Percentiles rank a stretch among this genome's conserved stretches.
These are phyloP conservation scores for Aspergillus coremiiformis DNA, from an alignment of 495 filamentous ascomycete species.

Conservation along the genomic window DNA sequence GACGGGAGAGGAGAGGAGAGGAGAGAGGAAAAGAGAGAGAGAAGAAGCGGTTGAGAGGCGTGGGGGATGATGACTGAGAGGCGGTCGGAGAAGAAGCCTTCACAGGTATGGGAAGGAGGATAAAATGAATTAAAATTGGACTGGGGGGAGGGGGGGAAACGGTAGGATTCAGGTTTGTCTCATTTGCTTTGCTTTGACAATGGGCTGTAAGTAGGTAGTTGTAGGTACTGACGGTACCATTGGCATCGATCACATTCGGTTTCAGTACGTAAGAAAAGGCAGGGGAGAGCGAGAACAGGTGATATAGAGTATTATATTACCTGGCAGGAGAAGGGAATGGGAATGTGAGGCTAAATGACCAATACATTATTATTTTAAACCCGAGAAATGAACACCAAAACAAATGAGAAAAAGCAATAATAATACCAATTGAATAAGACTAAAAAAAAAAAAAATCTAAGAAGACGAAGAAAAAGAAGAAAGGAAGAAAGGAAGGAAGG, in stretches of 20 bases:
- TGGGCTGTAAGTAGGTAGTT: no score
- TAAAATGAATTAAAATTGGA: not conserved
- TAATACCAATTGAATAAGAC: not conserved
- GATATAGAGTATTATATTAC: not conserved
- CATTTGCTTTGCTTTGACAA: conserved; percentile 1
- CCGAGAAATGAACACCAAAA: not conserved
- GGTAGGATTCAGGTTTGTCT: conserved; percentile 1
- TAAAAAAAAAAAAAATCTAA: not conserved
- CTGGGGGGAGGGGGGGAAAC: not conserved
- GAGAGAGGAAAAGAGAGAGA: not conserved
- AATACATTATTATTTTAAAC: no score
- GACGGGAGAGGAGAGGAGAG: not conserved
- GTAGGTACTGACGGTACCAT: no score
- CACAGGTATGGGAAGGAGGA: not conserved
- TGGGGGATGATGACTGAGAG: conserved; percentile 15
- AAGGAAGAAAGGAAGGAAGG: not conserved
- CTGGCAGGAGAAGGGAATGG: not conserved
- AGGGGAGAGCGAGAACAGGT: not conserved
- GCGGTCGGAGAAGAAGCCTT: conserved; percentile 18
- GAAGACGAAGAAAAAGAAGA: not conserved
- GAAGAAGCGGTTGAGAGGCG: conserved; percentile 9
- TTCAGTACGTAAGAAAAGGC: not conserved
- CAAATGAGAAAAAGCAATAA: not conserved
- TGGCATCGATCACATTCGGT: not conserved
- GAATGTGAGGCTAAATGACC: not conserved